Evolutionary conservation across 495 filamentous ascomycete species (phyloP), one percentile per base, ranked within the genome.

Genomic region (Barbatosphaeria neglecta): DNA sequence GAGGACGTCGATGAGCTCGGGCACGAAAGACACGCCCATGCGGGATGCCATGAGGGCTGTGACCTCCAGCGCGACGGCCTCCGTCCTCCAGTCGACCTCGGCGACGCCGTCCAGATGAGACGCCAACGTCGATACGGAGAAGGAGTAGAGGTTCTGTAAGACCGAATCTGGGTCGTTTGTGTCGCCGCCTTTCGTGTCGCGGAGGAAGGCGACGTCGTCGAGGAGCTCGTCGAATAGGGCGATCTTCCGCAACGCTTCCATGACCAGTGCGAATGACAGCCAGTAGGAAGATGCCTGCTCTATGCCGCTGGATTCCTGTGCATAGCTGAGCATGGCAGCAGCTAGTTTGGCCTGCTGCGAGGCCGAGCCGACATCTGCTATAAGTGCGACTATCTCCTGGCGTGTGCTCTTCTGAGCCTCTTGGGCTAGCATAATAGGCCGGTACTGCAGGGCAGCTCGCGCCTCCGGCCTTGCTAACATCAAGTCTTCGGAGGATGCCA

Each of bases 1-100:
- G 7, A 99, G 70, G 2, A 87, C 82, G 50, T 99, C 92, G 47
- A 95, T 84, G 9, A 99, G 72, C 57, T 97, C 90, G 3, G 77
- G 73, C 15, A 86, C 78, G 60, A 96, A 99, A 6, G 76, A 77
- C 42, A 73, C 51, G 45, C 76, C 73, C 18, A 83, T 67, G n/a
- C 77, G 74, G 23, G 78, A 71, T 1, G 87, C 81, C 48, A 84
- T 77, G 37, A 87, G 74, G 15, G 85, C 81, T 6, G 87, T 67
- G 2, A 81, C 77, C 55, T 94, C 87, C 13, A 94, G 58, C 1
- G 84, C 81, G 37, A 90, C 73, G 10, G 84, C 85, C 49, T 76
- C 69, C 9, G 82, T 57, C 27, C 79, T 73, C 86, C 86, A 90
- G 55, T 90, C 84, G 3, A 56, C 47, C 39, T 70, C 58, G 54